phyloP scores from a whole-genome alignment of 352 stramenopile species.

The Elongisporangium prolatum region DNA sequence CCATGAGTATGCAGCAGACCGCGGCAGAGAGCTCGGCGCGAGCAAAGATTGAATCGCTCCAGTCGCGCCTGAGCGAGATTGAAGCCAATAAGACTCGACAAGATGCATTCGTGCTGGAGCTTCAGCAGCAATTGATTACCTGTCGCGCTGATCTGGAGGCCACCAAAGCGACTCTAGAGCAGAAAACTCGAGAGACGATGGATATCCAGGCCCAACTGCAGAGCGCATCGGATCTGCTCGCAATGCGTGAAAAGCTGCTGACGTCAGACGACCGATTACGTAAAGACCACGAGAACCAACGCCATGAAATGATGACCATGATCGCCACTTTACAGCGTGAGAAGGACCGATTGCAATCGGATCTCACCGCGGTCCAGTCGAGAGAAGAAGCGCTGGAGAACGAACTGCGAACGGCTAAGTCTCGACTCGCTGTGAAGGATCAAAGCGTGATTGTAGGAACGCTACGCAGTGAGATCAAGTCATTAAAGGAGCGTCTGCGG shows the following conservation, averaged over 20 bases:
- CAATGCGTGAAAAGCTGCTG: conserved; percentile 44
- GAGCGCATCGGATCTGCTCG: conserved; percentile 28
- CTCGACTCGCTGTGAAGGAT: conserved; percentile 41
- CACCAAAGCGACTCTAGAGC: conserved; percentile 30
- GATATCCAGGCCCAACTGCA: conserved; percentile 51
- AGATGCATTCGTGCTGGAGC: conserved; percentile 20
- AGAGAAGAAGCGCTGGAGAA: conserved; percentile 20
- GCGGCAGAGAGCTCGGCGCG: conserved; percentile 16
- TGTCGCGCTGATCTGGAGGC: conserved; percentile 14
- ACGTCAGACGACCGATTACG: conserved; percentile 33
- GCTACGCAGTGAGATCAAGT: conserved; percentile 49
- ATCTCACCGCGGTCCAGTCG: conserved; percentile 17
- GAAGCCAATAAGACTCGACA: conserved; percentile 25
- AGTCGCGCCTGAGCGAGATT: neutral
- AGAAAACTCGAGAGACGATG: conserved; percentile 39
- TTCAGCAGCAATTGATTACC: conserved; percentile 32
- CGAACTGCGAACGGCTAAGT: conserved; percentile 32
- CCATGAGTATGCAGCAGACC: conserved; percentile 2
- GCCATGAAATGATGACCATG: conserved; percentile 32
- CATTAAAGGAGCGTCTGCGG: conserved; percentile 54
- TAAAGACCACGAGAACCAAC: conserved; percentile 39
- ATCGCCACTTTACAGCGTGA: conserved; percentile 40
- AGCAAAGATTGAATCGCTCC: conserved; percentile 24
- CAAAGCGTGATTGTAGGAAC: conserved; percentile 54
- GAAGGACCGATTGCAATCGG: conserved; percentile 22